phyloP scores from a whole-genome alignment of 768 basidiomycete species.

The Tremella mesenterica region DNA sequence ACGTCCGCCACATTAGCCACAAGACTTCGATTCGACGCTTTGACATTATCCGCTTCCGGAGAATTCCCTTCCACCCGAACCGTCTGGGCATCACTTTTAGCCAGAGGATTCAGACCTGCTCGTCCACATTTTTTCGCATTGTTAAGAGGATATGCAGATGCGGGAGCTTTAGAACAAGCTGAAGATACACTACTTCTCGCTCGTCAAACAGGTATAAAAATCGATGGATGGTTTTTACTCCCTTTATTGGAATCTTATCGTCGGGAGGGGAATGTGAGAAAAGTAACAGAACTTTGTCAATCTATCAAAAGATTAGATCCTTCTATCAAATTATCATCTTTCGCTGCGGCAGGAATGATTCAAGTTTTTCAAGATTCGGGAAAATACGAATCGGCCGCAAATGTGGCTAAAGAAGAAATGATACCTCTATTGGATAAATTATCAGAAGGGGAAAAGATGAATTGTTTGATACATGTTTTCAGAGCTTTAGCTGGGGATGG shows the following conservation, averaged over 20 bases:
- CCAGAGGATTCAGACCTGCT: slow-evolving; percentile 20
- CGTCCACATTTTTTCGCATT: slow-evolving; percentile 20
- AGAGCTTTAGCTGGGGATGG: background rate
- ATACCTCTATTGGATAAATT: background rate
- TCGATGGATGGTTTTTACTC: background rate
- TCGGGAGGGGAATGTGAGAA: background rate
- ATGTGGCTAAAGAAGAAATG: background rate
- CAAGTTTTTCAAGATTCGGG: background rate
- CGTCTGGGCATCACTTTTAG: slow-evolving; percentile 23
- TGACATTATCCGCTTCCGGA: background rate
- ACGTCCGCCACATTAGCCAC: slow-evolving; percentile 11
- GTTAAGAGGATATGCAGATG: slow-evolving; percentile 24
- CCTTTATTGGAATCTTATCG: background rate
- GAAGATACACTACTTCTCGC: background rate
- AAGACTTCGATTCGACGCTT: background rate
- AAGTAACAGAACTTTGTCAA: background rate
- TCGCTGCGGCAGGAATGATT: background rate
- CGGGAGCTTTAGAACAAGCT: slow-evolving; percentile 22
- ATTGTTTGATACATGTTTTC: background rate
- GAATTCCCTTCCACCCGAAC: slow-evolving; percentile 15
- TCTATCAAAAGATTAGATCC: background rate
- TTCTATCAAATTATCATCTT: background rate
- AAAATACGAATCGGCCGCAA: background rate
- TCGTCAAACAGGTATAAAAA: background rate
- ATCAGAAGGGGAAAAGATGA: background rate